These are phyloP conservation scores for Irineochytrium annulatum DNA, from an alignment of 192 early-diverging fungal species.

Conservation along the genomic window DNA sequence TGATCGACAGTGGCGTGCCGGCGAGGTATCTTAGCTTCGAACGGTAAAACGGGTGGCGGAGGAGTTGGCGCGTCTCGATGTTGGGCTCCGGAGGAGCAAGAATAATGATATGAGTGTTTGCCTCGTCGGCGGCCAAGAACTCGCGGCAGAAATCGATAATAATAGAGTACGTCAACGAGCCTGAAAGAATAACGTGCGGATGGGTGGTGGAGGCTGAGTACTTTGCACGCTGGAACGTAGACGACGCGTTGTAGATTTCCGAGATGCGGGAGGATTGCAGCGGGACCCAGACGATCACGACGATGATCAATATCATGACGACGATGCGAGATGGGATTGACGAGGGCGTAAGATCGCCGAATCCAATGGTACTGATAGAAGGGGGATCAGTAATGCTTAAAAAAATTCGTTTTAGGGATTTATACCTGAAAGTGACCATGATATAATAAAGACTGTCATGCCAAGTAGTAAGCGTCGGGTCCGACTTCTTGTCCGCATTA, in stretches of 20 bases:
- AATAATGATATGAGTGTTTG: slow-evolving; percentile 36
- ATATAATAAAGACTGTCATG: slow-evolving; percentile 56
- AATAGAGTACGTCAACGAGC: slow-evolving; percentile 30
- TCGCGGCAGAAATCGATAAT: slow-evolving; percentile 51
- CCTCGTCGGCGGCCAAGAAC: slow-evolving; percentile 41
- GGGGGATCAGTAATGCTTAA: not conserved
- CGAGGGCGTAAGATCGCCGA: slow-evolving; percentile 50
- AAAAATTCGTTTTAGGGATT: not conserved
- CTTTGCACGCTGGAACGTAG: slow-evolving; percentile 42
- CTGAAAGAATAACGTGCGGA: slow-evolving; percentile 44
- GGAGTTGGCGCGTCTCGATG: slow-evolving; percentile 31
- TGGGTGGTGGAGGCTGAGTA: slow-evolving; percentile 19
- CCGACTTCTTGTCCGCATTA: slow-evolving; percentile 14
- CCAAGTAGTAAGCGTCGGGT: slow-evolving; percentile 36
- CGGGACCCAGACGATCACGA: slow-evolving; percentile 51
- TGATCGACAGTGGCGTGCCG: slow-evolving; percentile 29
- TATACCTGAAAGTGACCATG: slow-evolving; percentile 46
- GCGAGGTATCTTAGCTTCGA: slow-evolving; percentile 37
- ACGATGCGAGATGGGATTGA: slow-evolving; percentile 44
- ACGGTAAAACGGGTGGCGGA: slow-evolving; percentile 47
- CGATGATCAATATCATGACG: slow-evolving; percentile 50
- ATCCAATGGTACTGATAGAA: slow-evolving; percentile 44
- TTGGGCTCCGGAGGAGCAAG: slow-evolving; percentile 30
- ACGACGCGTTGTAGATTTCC: slow-evolving; percentile 46
- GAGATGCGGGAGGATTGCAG: slow-evolving; percentile 43